Conservation (phyloP, 2,329 filamentous ascomycete species). For the Neocucurbitaria cava region DNA sequence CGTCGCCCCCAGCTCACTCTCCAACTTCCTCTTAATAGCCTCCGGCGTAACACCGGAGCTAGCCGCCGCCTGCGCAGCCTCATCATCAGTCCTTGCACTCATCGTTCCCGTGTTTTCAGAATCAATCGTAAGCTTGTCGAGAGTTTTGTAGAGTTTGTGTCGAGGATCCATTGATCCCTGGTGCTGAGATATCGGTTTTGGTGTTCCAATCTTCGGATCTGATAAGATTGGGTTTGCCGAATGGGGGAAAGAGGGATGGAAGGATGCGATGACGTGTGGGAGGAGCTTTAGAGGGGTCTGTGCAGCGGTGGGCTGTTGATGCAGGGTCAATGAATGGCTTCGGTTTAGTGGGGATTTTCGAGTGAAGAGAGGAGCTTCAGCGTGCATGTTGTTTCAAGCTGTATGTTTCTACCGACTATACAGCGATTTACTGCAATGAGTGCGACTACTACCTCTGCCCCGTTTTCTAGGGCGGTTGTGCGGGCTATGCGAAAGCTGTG, state of each 20-base stretch:
- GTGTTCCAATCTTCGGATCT: slow-evolving; percentile 39
- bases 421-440: slow-evolving; percentile 51
- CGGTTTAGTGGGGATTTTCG: neutral
- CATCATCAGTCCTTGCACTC: slow-evolving; percentile 53
- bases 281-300: slow-evolving; percentile 12
- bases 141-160: slow-evolving; percentile 44
- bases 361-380: neutral
- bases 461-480: slow-evolving; percentile 74
- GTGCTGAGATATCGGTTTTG: slow-evolving; percentile 22
- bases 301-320: slow-evolving; percentile 9
- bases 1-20: slow-evolving; percentile 72
- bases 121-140: slow-evolving; percentile 35
- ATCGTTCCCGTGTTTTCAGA: slow-evolving; percentile 35
- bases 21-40: slow-evolving; percentile 72
- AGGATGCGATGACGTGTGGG: slow-evolving; percentile 24
- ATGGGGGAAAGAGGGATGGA: slow-evolving; percentile 11
- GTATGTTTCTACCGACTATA: slow-evolving; percentile 45
- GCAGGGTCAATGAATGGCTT: slow-evolving; percentile 20
- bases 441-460: slow-evolving; percentile 56
- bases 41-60: slow-evolving; percentile 73
- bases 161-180: slow-evolving; percentile 39
- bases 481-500: slow-evolving; percentile 80
- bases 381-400: slow-evolving; percentile 3
- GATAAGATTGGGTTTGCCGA: slow-evolving; percentile 37
- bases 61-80: slow-evolving; percentile 60